A percentile compares a stretch with the other conserved stretches of the same genome.
phyloP scores from a whole-genome alignment of 768 basidiomycete species.

The Lactarius sanguifluus region DNA sequence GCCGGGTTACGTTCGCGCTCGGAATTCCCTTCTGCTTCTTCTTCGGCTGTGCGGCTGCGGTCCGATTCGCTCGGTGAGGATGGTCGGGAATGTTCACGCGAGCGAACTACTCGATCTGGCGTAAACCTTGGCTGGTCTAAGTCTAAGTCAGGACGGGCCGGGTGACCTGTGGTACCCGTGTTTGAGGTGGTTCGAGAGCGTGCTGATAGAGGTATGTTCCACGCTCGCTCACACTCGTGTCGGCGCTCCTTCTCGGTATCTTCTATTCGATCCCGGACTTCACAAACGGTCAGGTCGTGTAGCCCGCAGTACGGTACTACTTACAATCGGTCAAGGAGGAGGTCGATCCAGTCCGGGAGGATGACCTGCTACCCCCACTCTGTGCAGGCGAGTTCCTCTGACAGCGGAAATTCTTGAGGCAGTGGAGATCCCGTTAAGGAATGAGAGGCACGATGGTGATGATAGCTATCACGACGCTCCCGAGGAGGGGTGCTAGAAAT shows the following conservation, averaged over 20 bases:
- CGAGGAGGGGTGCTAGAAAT: constrained; percentile 20
- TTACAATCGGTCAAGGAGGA: constrained; percentile 28
- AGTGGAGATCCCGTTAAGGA: constrained; percentile 27
- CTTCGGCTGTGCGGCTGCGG: constrained; percentile 18
- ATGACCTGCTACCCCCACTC: constrained; percentile 24
- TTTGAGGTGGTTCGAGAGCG: constrained; percentile 38
- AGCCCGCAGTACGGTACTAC: constrained; percentile 1
- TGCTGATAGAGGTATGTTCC: constrained; percentile 49
- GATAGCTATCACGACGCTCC: constrained; percentile 27
- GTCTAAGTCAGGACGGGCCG: constrained; percentile 32
- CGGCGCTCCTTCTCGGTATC: constrained; percentile 36
- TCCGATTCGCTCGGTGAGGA: constrained; percentile 26
- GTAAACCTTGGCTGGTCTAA: constrained; percentile 10
- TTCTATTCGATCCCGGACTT: constrained; percentile 35
- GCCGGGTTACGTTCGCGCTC: constrained; percentile 10
- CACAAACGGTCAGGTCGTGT: constrained; percentile 3
- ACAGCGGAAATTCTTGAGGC: constrained; percentile 25
- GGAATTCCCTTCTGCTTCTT: constrained; percentile 3
- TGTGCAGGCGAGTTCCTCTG: constrained; percentile 18
- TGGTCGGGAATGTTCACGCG: constrained; percentile 22
- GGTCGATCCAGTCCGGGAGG: constrained; percentile 24
- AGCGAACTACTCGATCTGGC: constrained; percentile 15
- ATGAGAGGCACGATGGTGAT: constrained; percentile 30
- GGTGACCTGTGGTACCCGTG: constrained; percentile 35
- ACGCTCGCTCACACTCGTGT: constrained; percentile 49